Evolutionary conservation across 495 filamentous ascomycete species (phyloP), one percentile per base, ranked within the genome.

Genomic region (Neurospora sp.): DNA sequence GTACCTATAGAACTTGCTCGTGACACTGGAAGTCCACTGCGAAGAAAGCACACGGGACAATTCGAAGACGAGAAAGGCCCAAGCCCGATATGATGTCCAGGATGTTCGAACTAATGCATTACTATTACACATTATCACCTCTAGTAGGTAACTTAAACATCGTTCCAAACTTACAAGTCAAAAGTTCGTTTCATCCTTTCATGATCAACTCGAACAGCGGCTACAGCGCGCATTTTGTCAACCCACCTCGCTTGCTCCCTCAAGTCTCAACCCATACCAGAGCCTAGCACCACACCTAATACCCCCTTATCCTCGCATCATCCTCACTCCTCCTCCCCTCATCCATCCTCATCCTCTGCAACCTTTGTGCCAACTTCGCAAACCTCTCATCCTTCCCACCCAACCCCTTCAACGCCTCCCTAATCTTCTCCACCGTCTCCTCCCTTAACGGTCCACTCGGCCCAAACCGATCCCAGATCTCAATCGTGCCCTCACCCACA

Each of bases 401-500:
- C 27, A 66, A 8, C 23, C 7, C 27, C 27, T 39, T 71, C 41
- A 75, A 31, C 12, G 74, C 74, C 10, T 48, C 44, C 69, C 16
- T 39, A n/a, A 75, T 75, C 48, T 75, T 71, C 5, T 37, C 40
- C 12, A 73, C 16, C 46, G 74, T 75, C 23, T 66, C 74, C 20
- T 70, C 72, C 38, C 12, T 39, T 6, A 75, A 11, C 3, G 74
- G 74, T 10, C 69, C 40, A 5, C 20, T n/a, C 5, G 39, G 23
- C 4, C 71, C 74, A 14, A 42, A 69, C n/a, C 59, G n/a, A 40
- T 72, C 41, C 75, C 75, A 76, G 0, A 76, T 44, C 40, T 76
- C 75, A 18, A 76, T 70, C 38, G 12, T 69, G 10, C 37, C 31
- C 40, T 31, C 40, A 18, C 39, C 69, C 37, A 27, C 69, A 39